These are phyloP conservation scores for Euphorbia neoarborescens DNA, from an alignment of 441 rosid genomes.

Conservation along the genomic window DNA sequence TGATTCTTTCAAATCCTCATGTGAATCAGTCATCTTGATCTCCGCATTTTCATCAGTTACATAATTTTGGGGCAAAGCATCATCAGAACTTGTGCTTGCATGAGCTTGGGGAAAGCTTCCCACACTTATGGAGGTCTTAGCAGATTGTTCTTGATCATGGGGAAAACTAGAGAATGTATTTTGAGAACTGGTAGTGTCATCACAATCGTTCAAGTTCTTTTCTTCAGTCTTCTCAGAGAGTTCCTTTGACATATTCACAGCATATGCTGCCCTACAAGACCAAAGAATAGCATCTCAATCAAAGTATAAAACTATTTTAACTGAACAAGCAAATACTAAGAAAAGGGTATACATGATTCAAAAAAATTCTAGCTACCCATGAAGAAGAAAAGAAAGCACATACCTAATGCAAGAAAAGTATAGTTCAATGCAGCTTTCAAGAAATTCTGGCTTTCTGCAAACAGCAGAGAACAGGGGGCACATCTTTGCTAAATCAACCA, in stretches of 20 bases:
- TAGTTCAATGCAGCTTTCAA: slow-evolving; percentile 90
- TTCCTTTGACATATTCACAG: slow-evolving; percentile 81
- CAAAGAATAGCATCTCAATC: neutral
- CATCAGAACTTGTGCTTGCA: slow-evolving; percentile 88
- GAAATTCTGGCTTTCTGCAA: slow-evolving; percentile 87
- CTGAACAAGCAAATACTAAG: neutral
- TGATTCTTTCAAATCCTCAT: slow-evolving; percentile 45
- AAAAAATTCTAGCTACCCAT: neutral
- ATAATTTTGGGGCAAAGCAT: slow-evolving; percentile 39
- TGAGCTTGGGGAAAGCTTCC: slow-evolving; percentile 93
- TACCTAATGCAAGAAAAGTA: slow-evolving; percentile 97
- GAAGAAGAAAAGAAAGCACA: slow-evolving; percentile 29
- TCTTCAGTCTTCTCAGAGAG: slow-evolving; percentile 74
- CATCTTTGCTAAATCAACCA: slow-evolving; percentile 99
- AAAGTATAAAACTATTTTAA: neutral
- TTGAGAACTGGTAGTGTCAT: slow-evolving; percentile 72
- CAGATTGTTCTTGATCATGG: slow-evolving; percentile 76
- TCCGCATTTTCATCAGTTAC: slow-evolving; percentile 45
- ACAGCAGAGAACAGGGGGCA: slow-evolving; percentile 89
- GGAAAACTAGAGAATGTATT: slow-evolving; percentile 83
- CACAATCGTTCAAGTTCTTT: slow-evolving; percentile 69
- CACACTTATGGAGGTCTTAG: slow-evolving; percentile 71
- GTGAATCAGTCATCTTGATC: slow-evolving; percentile 31
- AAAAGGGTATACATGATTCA: neutral
- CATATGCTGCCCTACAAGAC: slow-evolving; percentile 77